phyloP scores from a whole-genome alignment of 805 yeast genomes.

The Myxozyma mucilagina region DNA sequence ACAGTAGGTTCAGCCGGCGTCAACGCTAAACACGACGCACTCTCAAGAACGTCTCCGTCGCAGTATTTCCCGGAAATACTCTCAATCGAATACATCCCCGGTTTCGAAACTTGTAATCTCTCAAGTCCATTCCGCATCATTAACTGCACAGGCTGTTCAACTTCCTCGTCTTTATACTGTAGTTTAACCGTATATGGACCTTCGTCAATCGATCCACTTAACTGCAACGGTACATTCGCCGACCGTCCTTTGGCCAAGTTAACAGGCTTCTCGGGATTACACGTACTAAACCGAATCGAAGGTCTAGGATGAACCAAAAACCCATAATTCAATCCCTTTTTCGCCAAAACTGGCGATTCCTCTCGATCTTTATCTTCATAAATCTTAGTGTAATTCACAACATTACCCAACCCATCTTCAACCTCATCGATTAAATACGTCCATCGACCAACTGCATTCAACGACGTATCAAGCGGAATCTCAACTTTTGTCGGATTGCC shows the following conservation, averaged over 20 bases:
- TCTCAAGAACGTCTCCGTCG: constrained; percentile 61
- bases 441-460: constrained; percentile 53
- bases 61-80: constrained; percentile 63
- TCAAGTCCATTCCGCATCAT: constrained; percentile 19
- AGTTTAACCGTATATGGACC: constrained; percentile 51
- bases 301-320: constrained; percentile 61
- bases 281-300: constrained; percentile 45
- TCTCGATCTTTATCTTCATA: constrained; percentile 31
- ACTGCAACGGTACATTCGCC: constrained; percentile 30
- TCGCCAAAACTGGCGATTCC: constrained; percentile 38
- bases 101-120: constrained; percentile 46
- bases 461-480: constrained; percentile 47
- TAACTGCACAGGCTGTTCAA: background rate
- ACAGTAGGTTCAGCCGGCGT: constrained; percentile 57
- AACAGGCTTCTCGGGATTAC: constrained; percentile 38
- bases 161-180: background rate
- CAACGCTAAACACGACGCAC: constrained; percentile 56
- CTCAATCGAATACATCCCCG: constrained; percentile 67
- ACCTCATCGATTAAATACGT: constrained; percentile 58
- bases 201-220: constrained; percentile 41
- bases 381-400: constrained; percentile 40
- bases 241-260: constrained; percentile 37
- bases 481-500: constrained; percentile 44
- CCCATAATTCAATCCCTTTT: constrained; percentile 46
- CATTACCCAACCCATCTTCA: constrained; percentile 68